Evolutionary conservation across 345 rosid genomes (phyloP).

Genomic region (Brassica napus): Da-Ae NC_063444.1:23890001-23890500

Average conservation of each 20-base stretch:
- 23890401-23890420: background rate
- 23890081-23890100: too few species aligned
- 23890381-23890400: background rate
- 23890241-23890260: background rate
- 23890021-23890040: too few species aligned
- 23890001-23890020: too few species aligned
- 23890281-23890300: background rate
- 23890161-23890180: too few species aligned
- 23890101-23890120: too few species aligned
- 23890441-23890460: background rate
- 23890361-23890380: background rate
- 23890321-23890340: background rate
- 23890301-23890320: background rate
- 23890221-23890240: background rate
- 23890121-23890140: too few species aligned
- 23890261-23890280: background rate
- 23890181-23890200: background rate
- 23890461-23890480: too few species aligned
- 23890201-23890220: background rate
- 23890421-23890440: background rate
- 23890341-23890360: background rate
- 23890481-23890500: too few species aligned
- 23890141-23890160: too few species aligned
- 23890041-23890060: too few species aligned
- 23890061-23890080: too few species aligned